Conservation (phyloP, 106 monocot species). For the Acorus calamus region DNA sequence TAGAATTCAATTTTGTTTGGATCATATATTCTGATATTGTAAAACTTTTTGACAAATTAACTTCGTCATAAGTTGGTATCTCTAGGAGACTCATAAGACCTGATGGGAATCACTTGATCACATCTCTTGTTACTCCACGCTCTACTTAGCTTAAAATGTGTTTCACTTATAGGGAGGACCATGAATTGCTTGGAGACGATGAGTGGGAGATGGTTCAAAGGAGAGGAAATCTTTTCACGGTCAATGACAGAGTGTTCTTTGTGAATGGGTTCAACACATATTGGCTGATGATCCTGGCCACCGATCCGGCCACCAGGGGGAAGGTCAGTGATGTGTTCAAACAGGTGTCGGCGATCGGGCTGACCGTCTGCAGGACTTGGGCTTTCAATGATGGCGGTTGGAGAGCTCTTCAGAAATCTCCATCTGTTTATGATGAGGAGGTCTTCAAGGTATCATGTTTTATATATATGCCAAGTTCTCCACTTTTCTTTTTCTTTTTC, state of each 20-base stretch:
- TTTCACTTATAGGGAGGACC: no score
- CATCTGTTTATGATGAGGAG: constrained; percentile 61
- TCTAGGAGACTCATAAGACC: no score
- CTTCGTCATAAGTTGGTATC: no score
- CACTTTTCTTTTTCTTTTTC: no score
- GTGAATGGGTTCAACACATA: constrained; percentile 87
- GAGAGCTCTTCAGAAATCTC: constrained; percentile 83
- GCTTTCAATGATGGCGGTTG: constrained; percentile 83
- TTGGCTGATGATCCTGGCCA: constrained; percentile 74
- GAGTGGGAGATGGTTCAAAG: constrained; percentile 55
- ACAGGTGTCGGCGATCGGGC: constrained; percentile 44
- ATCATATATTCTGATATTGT: no score
- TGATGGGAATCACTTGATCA: no score
- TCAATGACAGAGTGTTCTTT: constrained; percentile 51
- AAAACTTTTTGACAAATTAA: no score
- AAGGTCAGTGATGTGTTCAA: constrained; percentile 64
- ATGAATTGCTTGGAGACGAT: constrained; percentile 10
- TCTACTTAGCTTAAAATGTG: no score
- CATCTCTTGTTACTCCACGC: no score
- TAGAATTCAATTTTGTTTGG: no score
- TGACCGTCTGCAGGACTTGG: constrained; percentile 80
- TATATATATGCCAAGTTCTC: no score
- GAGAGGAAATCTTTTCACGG: constrained; percentile 53
- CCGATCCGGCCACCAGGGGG: constrained; percentile 50
- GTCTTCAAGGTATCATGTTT: constrained; percentile 55